Base-by-base conservation (phyloP, 75 land plant species). In the Gnetum montanum region DNA sequence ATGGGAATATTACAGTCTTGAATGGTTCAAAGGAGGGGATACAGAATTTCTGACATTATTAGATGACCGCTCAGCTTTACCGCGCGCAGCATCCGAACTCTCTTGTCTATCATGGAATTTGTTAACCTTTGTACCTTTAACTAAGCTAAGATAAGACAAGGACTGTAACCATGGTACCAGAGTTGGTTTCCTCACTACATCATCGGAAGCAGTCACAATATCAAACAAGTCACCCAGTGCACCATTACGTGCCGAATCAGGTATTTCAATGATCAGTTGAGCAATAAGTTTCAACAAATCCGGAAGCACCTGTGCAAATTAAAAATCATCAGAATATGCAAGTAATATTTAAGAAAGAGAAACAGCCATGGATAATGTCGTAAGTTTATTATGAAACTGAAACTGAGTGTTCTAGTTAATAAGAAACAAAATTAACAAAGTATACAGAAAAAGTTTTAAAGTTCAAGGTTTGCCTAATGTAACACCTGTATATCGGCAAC, bases 101-200 rank as follows among this genome's bases (percentile, higher is more conserved):
- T n/a, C n/a, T n/a, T n/a, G n/a, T n/a, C n/a, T n/a, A n/a, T n/a
- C n/a, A n/a, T n/a, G n/a, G n/a, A n/a, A n/a, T n/a, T n/a, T n/a
- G n/a, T n/a, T n/a, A n/a, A n/a, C n/a, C n/a, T n/a, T n/a, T n/a
- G n/a, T n/a, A n/a, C n/a, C n/a, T n/a, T n/a, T n/a, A n/a, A n/a
- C n/a, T n/a, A n/a, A n/a, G n/a, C n/a, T n/a, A 65, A 64, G 60
- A n/a, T n/a, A 90, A 31, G 96, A 78, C 12, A 95, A 44, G 24
- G 96, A 90, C 59, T 95, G 96, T 60, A 95, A 46, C 99, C 99
- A 95, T 15, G 99, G 85, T 45, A 95, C 80, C 23, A 95, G 56
- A 13, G 65, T 67, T 4, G 92, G 91, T 47, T 90, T 89, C 34
- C 99, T 72, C 16, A 73, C 79, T 54, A 87, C 86, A 79, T 95